These are phyloP conservation scores for Schwanniomyces sp. DNA, from an alignment of 805 yeast species.

Conservation along the genomic window DNA sequence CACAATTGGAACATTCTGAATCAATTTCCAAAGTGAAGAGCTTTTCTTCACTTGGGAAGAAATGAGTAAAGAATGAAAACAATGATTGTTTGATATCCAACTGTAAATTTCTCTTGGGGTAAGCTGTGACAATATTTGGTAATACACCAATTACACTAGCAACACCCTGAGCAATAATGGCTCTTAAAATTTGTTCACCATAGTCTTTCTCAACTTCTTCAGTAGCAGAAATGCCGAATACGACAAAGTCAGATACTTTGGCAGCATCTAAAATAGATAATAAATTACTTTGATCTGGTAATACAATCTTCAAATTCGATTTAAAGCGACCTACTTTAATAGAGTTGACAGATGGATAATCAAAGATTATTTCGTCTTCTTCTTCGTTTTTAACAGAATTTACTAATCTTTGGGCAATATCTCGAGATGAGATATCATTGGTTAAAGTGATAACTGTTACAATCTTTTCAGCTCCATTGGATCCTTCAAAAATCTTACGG, in stretches of 20 bases:
- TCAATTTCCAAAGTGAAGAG: conserved; percentile 66
- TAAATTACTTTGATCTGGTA: conserved; percentile 68
- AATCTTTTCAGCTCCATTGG: conserved; percentile 78
- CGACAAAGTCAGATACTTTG: conserved; percentile 82
- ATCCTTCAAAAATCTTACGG: conserved; percentile 77
- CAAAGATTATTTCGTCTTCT: conserved; percentile 25
- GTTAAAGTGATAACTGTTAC: conserved; percentile 81
- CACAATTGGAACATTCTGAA: conserved; percentile 70
- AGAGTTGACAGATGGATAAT: conserved; percentile 51
- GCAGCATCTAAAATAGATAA: conserved; percentile 80
- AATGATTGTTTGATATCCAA: conserved; percentile 52
- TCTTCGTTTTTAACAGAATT: conserved; percentile 36
- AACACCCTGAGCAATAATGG: conserved; percentile 89
- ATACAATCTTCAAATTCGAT: conserved; percentile 68
- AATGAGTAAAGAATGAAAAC: conserved; percentile 40
- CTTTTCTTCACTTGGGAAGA: conserved; percentile 69
- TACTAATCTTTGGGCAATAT: conserved; percentile 54
- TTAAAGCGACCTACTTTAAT: conserved; percentile 65
- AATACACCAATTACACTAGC: conserved; percentile 78
- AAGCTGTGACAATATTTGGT: conserved; percentile 65
- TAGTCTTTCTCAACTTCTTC: conserved; percentile 75
- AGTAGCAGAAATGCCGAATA: conserved; percentile 85
- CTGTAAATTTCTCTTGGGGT: conserved; percentile 75
- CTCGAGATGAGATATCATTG: conserved; percentile 58
- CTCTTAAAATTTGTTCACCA: conserved; percentile 89